Percentiles rank a stretch among this genome's conserved stretches.
Conservation (phyloP, 192 early-diverging fungal genomes). For the Coemansia sp. region DNA sequence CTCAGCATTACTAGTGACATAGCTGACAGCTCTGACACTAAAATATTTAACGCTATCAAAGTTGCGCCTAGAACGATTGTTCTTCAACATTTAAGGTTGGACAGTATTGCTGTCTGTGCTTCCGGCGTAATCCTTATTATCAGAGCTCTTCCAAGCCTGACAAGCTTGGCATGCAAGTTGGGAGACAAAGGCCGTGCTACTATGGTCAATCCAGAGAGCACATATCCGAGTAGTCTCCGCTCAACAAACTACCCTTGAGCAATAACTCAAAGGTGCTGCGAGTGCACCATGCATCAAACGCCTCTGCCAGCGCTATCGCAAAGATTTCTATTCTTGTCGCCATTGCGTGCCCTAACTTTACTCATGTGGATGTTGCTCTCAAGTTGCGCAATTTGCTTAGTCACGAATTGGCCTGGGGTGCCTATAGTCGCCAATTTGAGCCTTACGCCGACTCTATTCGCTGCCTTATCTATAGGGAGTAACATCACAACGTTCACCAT, state of each 20-base stretch:
- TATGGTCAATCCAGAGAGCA: neutral
- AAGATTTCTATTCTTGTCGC: neutral
- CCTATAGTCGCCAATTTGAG: neutral
- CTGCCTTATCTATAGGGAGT: neutral
- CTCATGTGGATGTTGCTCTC: neutral
- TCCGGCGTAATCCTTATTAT: no score
- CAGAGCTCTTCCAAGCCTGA: no score
- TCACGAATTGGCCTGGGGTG: neutral
- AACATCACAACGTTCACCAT: neutral
- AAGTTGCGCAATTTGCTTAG: neutral
- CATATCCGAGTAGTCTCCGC: neutral
- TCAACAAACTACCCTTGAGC: neutral
- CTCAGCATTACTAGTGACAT: no score
- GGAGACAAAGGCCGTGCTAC: neutral
- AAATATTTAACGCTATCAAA: neutral
- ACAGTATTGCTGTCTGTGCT: no score
- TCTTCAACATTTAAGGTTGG: no score
- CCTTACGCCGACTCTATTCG: neutral
- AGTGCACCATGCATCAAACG: neutral
- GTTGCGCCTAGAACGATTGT: neutral
- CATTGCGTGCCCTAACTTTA: neutral
- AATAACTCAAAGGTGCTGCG: neutral
- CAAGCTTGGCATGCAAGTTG: neutral
- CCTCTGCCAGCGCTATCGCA: neutral
- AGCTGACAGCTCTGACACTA: no score